Conservation (phyloP, 768 basidiomycete genomes). For the Tephrocybe rancida region DNA sequence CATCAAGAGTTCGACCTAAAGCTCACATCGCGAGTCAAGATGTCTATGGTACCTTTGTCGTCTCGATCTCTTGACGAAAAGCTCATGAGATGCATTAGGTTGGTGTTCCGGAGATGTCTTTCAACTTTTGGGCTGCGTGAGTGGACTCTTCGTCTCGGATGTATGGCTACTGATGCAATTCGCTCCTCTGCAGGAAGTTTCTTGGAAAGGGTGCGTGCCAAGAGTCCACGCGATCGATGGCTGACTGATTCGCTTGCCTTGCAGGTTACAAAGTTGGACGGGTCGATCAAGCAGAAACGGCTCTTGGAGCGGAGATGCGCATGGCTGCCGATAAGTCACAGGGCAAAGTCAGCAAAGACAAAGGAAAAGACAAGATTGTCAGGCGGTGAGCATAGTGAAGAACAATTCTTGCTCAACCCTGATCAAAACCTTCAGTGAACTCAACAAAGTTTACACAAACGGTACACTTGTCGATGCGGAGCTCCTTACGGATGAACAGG, state of each 20-base stretch:
- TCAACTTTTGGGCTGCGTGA: constrained; percentile 92
- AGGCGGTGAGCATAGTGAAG: constrained; percentile 50
- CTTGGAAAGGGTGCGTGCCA: constrained; percentile 64
- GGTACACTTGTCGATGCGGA: constrained; percentile 93
- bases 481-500: constrained; percentile 89
- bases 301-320: constrained; percentile 96
- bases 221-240: not conserved
- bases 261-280: constrained; percentile 92
- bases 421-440: constrained; percentile 52
- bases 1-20: constrained; percentile 96
- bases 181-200: constrained; percentile 60
- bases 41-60: constrained; percentile 82
- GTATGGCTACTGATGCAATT: constrained; percentile 3
- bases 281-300: constrained; percentile 97
- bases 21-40: constrained; percentile 89
- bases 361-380: constrained; percentile 85
- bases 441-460: constrained; percentile 95
- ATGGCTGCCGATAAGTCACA: constrained; percentile 69
- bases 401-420: not conserved
- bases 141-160: constrained; percentile 25
- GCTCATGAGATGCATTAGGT: constrained; percentile 49
- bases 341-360: constrained; percentile 60
- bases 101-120: constrained; percentile 92
- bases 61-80: not conserved
- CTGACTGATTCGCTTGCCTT: not conserved